Base-by-base conservation (phyloP, 768 basidiomycete genomes). In the Leccinum fibrillosum region DNA sequence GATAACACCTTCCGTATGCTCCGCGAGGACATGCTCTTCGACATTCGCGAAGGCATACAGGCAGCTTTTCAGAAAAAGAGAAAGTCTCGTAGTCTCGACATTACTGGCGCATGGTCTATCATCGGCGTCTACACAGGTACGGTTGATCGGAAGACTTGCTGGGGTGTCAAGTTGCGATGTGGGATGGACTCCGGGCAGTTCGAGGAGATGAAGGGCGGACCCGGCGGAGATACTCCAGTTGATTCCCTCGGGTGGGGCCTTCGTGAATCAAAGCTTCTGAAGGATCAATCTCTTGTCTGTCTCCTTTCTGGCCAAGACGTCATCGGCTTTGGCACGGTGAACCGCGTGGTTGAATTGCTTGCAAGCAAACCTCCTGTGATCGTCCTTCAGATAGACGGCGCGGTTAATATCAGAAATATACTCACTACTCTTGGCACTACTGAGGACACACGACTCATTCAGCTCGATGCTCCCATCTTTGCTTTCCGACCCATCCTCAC, bases 1-100 rank as follows among this genome's bases (percentile, higher is more conserved):
- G 87, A 88, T 61, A 85, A 85, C 45, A 84, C 83, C 51, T 89
- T 86, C 62, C 80, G 88, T 1, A 74, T 89, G 30, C 70, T 86
- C 11, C 70, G 88, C 1, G 87, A 88, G 60, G 86, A 85, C 55
- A 83, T 86, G 81, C 52, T 86, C 4, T 76, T 78, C 55, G 82
- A 84, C 50, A 75, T 86, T 49, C 75, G 77, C 8, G 81, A 87
- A 39, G 83, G 82, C 61, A 54, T 85, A 8, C 76, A 80, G 58
- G 72, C 78, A 5, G 73, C 68, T 0, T 53, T 72, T 2, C 69
- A 71, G 8, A 68, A 73, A 64, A 77, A 76, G 60, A 74, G 75
- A 0, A 64, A 69, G 19, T 61, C 71, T 54, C 72, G 78, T 9
- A 76, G 76, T 3, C 58, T 76, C 4, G 64, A 64, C 25, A 19